Conservation (phyloP, 148 eudicot genomes). For the Euryodendron excelsum region DNA sequence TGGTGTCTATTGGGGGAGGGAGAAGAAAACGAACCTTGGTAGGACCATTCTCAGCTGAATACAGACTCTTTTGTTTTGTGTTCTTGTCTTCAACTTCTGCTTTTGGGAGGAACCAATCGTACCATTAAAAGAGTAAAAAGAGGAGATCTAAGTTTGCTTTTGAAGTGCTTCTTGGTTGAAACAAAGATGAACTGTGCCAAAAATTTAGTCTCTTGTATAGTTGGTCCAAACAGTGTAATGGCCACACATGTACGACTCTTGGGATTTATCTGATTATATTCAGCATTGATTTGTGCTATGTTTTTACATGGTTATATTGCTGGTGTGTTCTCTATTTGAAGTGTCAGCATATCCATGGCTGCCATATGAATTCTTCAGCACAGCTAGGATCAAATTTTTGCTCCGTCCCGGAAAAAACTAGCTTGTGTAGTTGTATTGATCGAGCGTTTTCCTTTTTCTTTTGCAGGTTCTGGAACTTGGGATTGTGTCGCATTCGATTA, state of each 20-base stretch:
- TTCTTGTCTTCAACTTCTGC: neutral
- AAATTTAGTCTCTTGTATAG: too few species aligned
- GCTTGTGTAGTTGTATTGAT: neutral
- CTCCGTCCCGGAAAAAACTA: neutral
- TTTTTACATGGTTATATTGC: neutral
- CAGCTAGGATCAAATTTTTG: neutral
- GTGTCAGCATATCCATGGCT: neutral
- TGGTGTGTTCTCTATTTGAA: neutral
- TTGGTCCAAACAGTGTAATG: too few species aligned
- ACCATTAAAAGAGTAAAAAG: neutral
- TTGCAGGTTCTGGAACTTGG: conserved; percentile 66
- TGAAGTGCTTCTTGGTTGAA: too few species aligned
- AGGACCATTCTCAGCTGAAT: too few species aligned
- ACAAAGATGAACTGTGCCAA: neutral
- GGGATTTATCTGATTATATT: neutral
- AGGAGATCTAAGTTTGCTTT: too few species aligned
- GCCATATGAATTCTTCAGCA: neutral
- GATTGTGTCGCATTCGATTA: conserved; percentile 61
- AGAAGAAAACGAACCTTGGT: too few species aligned
- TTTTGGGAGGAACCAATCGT: neutral
- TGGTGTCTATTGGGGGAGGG: too few species aligned
- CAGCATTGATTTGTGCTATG: neutral
- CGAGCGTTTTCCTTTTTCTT: neutral
- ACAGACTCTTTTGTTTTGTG: neutral
- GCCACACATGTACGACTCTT: too few species aligned